Evolutionary conservation across 2,329 filamentous ascomycete species (phyloP).

Genomic region (Aspergillus flavus): DNA sequence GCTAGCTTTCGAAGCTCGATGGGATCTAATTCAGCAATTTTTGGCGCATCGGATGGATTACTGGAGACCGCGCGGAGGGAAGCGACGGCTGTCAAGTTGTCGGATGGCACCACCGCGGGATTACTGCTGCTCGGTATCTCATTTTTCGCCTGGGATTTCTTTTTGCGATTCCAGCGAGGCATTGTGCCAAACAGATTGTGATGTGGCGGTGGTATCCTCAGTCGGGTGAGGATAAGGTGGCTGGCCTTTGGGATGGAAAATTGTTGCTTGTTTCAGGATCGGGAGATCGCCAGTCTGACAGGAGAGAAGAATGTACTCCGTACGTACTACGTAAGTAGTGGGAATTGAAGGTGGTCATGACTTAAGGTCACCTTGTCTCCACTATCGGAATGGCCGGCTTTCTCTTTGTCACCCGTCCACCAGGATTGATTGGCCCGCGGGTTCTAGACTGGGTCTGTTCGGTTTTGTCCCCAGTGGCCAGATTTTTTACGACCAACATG

Average conservation of each 20-base stretch:
- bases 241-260: background rate
- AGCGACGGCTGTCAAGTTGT: constrained; percentile 14
- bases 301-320: background rate
- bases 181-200: constrained; percentile 12
- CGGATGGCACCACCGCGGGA: constrained; percentile 4
- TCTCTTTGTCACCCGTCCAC: background rate
- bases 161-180: constrained; percentile 27
- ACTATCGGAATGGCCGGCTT: constrained; percentile 4
- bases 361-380: background rate
- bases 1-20: constrained; percentile 73
- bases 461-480: background rate
- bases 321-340: background rate
- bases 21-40: constrained; percentile 37
- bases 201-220: background rate
- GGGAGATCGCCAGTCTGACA: background rate
- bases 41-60: constrained; percentile 14
- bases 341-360: constrained; percentile 2
- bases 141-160: constrained; percentile 15
- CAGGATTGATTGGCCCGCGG: background rate
- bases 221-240: background rate
- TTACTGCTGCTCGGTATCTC: constrained; percentile 11
- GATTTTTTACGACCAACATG: background rate
- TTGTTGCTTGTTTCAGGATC: background rate
- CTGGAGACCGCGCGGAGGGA: constrained; percentile 22
- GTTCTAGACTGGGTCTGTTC: background rate